These are phyloP conservation scores for Naegleria gruberi DNA, from an alignment of 208 protist species.

Conservation along the genomic window DNA sequence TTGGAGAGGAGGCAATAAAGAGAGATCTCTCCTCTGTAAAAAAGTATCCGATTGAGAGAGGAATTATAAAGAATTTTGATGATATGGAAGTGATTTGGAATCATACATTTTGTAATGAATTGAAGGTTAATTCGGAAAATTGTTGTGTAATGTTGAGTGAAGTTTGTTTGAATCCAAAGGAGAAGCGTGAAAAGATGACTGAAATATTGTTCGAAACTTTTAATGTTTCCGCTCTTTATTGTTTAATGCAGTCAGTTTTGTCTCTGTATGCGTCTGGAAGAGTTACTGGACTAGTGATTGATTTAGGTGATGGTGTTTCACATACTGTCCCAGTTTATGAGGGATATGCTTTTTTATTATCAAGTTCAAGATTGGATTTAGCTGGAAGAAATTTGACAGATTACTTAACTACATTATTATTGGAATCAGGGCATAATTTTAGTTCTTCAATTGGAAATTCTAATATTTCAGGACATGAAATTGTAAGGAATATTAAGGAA, in stretches of 20 bases:
- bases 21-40: slow-evolving; percentile 30
- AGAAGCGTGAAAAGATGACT: background rate
- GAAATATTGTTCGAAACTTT: background rate
- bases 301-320: background rate
- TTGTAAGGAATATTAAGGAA: slow-evolving; percentile 67
- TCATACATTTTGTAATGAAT: background rate
- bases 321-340: background rate
- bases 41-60: slow-evolving; percentile 43
- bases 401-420: slow-evolving; percentile 55
- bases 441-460: slow-evolving; percentile 56
- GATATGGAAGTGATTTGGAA: background rate
- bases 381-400: slow-evolving; percentile 59
- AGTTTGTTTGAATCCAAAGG: background rate
- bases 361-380: background rate
- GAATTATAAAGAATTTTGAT: slow-evolving; percentile 42
- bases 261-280: background rate
- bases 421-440: slow-evolving; percentile 67
- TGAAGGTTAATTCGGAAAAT: background rate
- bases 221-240: background rate
- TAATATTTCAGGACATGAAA: too few species aligned
- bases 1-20: background rate
- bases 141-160: background rate
- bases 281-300: background rate
- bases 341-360: background rate
- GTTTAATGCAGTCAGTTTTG: slow-evolving; percentile 30